phyloP scores from a whole-genome alignment of 441 rosid species.

The Gossypium aridum region DNA sequence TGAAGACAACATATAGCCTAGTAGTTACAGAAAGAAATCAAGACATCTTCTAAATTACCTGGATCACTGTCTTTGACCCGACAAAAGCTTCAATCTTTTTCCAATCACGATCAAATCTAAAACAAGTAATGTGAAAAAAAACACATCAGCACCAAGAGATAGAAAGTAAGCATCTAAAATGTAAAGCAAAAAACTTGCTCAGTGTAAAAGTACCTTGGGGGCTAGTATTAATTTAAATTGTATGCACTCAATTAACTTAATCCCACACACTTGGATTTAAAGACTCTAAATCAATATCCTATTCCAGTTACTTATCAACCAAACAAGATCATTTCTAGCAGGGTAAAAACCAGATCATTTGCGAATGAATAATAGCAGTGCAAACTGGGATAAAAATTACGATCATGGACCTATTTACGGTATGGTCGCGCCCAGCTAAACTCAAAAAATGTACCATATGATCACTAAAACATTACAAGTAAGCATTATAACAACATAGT shows the following conservation, averaged over 20 bases:
- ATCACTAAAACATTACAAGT: not conserved
- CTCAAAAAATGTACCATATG: not conserved
- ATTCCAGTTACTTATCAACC: not conserved
- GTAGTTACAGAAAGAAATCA: not conserved
- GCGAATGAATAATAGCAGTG: not conserved
- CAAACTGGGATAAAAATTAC: not conserved
- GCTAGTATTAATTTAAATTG: not conserved
- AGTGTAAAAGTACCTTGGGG: not conserved
- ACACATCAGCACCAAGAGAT: not conserved
- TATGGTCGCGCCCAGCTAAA: not conserved
- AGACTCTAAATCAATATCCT: not conserved
- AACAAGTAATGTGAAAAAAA: not conserved
- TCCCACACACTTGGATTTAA: not conserved
- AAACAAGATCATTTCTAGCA: not conserved
- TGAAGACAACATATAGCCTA: not conserved
- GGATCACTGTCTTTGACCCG: constrained; percentile 91
- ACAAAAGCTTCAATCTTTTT: constrained; percentile 96
- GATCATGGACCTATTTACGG: too few relatives aligned
- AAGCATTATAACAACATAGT: not conserved
- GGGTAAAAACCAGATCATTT: not conserved
- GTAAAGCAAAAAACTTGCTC: not conserved
- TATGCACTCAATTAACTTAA: not conserved
- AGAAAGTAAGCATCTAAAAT: not conserved
- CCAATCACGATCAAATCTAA: constrained; percentile 97
- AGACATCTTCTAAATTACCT: constrained; percentile 38